These are phyloP conservation scores for Fusarium abutilonis DNA, from an alignment of 2,329 filamentous ascomycete genomes.

Conservation along the genomic window DNA sequence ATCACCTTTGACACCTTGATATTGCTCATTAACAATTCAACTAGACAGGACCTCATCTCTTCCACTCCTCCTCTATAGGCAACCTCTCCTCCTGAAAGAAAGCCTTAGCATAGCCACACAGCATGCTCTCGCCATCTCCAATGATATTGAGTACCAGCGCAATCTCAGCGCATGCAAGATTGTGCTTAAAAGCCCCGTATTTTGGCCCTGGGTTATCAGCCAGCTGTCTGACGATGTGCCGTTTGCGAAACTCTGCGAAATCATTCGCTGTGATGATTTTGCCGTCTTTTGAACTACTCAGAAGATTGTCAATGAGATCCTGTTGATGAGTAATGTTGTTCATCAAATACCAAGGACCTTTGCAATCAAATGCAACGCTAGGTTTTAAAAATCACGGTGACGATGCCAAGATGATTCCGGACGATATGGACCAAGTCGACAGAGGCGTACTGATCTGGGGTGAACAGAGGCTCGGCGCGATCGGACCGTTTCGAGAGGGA, in stretches of 20 bases:
- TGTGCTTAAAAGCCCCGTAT: slow-evolving; percentile 31
- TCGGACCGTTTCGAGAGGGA: too few species aligned
- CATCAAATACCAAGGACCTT: too few species aligned
- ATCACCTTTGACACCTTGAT: slow-evolving; percentile 25
- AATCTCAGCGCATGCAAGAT: slow-evolving; percentile 38
- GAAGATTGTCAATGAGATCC: slow-evolving; percentile 34
- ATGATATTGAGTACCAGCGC: slow-evolving; percentile 36
- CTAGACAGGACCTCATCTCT: slow-evolving; percentile 24
- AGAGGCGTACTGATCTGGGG: too few species aligned
- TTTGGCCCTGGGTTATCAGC: slow-evolving; percentile 29
- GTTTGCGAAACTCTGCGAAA: slow-evolving; percentile 35
- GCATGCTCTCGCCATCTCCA: slow-evolving; percentile 27
- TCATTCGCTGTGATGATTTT: slow-evolving; percentile 33
- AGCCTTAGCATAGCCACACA: slow-evolving; percentile 28
- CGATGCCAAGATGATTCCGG: too few species aligned
- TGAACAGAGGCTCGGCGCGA: too few species aligned
- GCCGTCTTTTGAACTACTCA: slow-evolving; percentile 37
- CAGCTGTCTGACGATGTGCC: slow-evolving; percentile 30
- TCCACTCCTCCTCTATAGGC: slow-evolving; percentile 36
- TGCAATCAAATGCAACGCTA: too few species aligned
- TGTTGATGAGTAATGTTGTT: slow-evolving; percentile 25
- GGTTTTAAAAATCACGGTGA: too few species aligned
- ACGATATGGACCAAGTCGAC: too few species aligned
- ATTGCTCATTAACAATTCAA: slow-evolving; percentile 15
- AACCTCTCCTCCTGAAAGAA: slow-evolving; percentile 36